Conservation (phyloP, 2,329 filamentous ascomycete genomes). For the Tympanopsis confertula region DNA sequence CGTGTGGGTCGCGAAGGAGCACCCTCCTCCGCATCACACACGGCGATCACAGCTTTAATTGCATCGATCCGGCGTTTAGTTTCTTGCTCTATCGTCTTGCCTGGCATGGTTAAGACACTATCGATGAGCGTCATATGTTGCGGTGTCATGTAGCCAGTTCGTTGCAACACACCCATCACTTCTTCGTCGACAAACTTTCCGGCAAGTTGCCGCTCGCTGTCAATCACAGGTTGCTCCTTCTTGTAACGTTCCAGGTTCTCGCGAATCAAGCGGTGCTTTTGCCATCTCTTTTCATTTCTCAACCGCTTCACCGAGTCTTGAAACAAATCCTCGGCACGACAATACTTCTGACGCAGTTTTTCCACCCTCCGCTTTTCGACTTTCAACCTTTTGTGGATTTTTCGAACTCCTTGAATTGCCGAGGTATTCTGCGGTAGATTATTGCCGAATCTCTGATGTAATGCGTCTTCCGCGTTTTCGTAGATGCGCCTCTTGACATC, state of each 20-base stretch:
- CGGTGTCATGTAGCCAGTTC: conserved; percentile 9
- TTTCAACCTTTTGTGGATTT: neutral
- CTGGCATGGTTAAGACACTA: conserved; percentile 10
- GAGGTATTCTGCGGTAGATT: neutral
- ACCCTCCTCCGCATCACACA: conserved; percentile 14
- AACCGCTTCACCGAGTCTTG: conserved; percentile 7
- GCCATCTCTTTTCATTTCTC: conserved; percentile 8
- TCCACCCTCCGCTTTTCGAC: too few relatives aligned
- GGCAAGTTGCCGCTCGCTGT: conserved; percentile 9
- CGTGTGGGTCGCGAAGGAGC: conserved; percentile 2
- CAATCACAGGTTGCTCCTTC: conserved; percentile 14
- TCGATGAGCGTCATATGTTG: conserved; percentile 12
- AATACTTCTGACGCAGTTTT: conserved; percentile 6
- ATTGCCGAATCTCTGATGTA: conserved; percentile 6
- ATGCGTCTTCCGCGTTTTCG: conserved; percentile 7
- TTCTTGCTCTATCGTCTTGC: conserved; percentile 11
- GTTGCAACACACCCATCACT: conserved; percentile 10
- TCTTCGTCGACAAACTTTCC: conserved; percentile 12
- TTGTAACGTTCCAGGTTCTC: conserved; percentile 11
- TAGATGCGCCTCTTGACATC: conserved; percentile 7
- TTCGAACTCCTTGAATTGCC: too few relatives aligned
- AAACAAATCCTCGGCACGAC: conserved; percentile 4
- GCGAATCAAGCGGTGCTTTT: conserved; percentile 6
- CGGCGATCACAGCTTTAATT: conserved; percentile 12
- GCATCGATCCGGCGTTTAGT: conserved; percentile 10